phyloP scores from a whole-genome alignment of 768 basidiomycete genomes.

The Podaxis rugospora region DNA sequence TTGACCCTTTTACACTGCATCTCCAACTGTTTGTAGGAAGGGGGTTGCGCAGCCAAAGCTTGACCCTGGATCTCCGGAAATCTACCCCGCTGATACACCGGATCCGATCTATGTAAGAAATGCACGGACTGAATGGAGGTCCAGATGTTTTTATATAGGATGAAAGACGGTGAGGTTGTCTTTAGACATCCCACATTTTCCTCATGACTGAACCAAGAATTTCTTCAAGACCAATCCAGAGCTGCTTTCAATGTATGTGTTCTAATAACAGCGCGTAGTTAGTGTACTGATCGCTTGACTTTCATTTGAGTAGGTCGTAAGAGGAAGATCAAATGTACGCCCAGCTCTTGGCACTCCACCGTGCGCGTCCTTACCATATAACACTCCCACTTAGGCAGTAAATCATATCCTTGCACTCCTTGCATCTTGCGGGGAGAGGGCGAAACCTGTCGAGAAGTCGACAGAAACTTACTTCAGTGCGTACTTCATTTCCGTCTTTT shows the following conservation, averaged over 20 bases:
- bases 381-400: conserved; percentile 16
- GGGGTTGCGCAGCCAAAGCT: background rate
- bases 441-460: conserved; percentile 22
- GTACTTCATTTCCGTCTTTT: background rate
- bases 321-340: conserved; percentile 24
- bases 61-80: background rate
- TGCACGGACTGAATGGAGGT: background rate
- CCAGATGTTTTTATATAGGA: background rate
- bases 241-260: conserved; percentile 23
- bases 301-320: conserved; percentile 17
- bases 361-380: background rate
- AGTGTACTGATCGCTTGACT: background rate
- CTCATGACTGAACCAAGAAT: conserved; percentile 13
- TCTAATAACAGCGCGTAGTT: background rate
- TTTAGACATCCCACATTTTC: background rate
- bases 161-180: background rate
- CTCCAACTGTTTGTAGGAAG: background rate
- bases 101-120: background rate
- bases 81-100: background rate
- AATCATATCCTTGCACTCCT: conserved; percentile 23
- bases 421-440: conserved; percentile 23
- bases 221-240: conserved; percentile 22
- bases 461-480: conserved; percentile 15
- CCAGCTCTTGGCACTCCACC: background rate
- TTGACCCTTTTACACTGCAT: background rate